A percentile compares a stretch with the other conserved stretches of the same genome.
phyloP scores from a whole-genome alignment of 78 protist species.

The Monosiga brevicollis region DNA sequence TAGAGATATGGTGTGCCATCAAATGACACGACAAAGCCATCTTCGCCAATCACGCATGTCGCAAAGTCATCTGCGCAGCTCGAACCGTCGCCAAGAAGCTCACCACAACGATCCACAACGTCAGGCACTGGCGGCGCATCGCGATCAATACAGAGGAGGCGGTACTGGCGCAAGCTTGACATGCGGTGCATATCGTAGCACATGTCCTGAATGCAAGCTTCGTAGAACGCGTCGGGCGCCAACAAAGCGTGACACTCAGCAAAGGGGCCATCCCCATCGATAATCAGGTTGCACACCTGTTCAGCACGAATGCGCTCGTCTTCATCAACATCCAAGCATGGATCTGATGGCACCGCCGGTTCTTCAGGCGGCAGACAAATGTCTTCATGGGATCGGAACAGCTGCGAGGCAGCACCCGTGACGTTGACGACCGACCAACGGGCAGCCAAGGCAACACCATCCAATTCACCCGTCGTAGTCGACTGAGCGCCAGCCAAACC shows the following conservation, averaged over 20 bases:
- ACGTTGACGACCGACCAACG: background rate
- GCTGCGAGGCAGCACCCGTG: background rate
- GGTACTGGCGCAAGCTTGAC: background rate
- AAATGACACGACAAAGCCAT: background rate
- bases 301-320: background rate
- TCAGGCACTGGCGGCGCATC: background rate
- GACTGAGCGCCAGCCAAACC: background rate
- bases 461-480: background rate
- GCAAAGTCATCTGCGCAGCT: background rate
- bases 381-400: background rate
- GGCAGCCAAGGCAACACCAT: background rate
- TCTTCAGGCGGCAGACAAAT: background rate
- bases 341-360: background rate
- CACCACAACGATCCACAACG: background rate
- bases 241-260: background rate
- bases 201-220: background rate
- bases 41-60: background rate
- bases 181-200: background rate
- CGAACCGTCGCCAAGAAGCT: background rate
- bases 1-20: background rate
- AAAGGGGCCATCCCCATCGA: background rate
- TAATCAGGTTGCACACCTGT: background rate
- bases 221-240: background rate
- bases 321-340: background rate
- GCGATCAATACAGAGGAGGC: background rate